Conservation (phyloP, 345 rosid species). For the Physaria fendleri region DNA sequence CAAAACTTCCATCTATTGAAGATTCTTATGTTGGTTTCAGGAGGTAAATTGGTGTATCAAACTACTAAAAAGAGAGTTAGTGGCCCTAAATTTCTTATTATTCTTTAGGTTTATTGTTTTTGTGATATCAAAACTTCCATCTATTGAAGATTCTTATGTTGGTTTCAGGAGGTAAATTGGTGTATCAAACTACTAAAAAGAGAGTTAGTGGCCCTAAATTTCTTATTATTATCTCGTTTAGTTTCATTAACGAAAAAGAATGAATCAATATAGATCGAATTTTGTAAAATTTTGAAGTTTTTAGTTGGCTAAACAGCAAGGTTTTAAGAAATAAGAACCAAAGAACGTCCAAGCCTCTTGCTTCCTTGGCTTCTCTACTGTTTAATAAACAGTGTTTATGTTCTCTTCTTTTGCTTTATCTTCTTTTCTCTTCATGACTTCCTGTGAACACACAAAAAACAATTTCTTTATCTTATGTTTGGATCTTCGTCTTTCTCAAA, state of each 20-base stretch:
- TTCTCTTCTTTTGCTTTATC: slow-evolving; percentile 33
- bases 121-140: no score
- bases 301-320: slow-evolving; percentile 55
- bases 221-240: slow-evolving; percentile 13
- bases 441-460: slow-evolving; percentile 31
- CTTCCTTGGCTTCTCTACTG: slow-evolving; percentile 42
- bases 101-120: no score
- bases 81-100: no score
- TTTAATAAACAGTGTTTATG: no score
- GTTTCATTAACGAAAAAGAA: slow-evolving; percentile 22
- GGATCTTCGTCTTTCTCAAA: not conserved
- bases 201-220: no score
- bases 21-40: no score
- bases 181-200: no score
- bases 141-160: no score
- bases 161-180: no score
- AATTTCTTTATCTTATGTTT: not conserved
- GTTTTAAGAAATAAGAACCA: slow-evolving; percentile 98
- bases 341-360: slow-evolving; percentile 57
- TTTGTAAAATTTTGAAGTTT: not conserved
- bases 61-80: no score
- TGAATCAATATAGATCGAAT: slow-evolving; percentile 14
- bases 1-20: no score
- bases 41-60: no score
- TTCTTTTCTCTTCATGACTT: slow-evolving; percentile 43